Evolutionary conservation across 2,329 filamentous ascomycete species (phyloP), one percentile per base, ranked within the genome.

Genomic region (Fusarium sp.): DNA sequence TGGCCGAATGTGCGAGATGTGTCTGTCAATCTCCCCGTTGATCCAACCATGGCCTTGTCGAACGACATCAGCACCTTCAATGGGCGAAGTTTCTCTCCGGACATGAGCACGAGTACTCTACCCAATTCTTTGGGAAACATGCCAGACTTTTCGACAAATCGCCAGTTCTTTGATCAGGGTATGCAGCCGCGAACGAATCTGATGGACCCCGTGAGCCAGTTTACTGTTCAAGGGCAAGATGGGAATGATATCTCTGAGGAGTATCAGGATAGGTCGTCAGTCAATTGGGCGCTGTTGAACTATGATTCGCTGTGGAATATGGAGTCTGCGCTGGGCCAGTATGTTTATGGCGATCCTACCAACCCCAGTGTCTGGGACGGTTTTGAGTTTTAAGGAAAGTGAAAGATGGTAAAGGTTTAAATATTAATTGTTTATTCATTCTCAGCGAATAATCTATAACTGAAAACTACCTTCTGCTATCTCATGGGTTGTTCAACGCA

Each of bases 271-370:
- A 61, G 53, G 6, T 41, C 59, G 0, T 39, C 51, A 5, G 55
- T 60, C 0, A 71, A 71, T 11, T 71, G 68, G 69, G 58, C 69
- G 2, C 8, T 71, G 1, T 14, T 71, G 6, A 71, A 56, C 12
- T 71, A 71, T 8, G 68, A 71, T n/a, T 71, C 68, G 0, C 2
- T 71, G 0, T 71, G 69, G 69, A 71, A 71, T 5, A 71, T 71
- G 69, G 69, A 68, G 26, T 71, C 69, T 39, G 69, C 68, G 0
- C 14, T 71, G 7, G 69, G 69, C 0, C 68, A 71, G 5, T 71
- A 71, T n/a, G 69, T 68, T 0, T 71, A 71, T 22, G 68, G 69
- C 30, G 69, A 71, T 24, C 57, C 68, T 1, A 57, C 41, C 0
- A 71, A 45, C 2, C 36, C 62, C 1, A 64, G 68, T 26, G 56